These are phyloP conservation scores for Yueomyces sp. DNA, from an alignment of 805 yeast species.

Conservation along the genomic window DNA sequence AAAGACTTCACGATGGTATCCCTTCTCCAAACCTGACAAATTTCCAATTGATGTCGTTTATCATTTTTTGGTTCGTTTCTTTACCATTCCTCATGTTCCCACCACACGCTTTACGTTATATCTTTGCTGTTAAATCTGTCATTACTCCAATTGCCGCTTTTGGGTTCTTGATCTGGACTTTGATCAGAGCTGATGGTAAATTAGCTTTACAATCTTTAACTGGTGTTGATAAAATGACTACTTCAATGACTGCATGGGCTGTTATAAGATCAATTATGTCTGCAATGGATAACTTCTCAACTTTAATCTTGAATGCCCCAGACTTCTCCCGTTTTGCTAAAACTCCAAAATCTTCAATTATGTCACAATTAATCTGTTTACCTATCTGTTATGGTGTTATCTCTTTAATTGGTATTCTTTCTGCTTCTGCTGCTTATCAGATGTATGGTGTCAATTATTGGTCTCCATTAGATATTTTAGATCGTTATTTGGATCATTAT, in stretches of 20 bases:
- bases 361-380: conserved; percentile 50
- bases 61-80: conserved; percentile 68
- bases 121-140: conserved; percentile 71
- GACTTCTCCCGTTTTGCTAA: conserved; percentile 79
- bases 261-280: conserved; percentile 69
- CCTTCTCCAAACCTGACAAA: conserved; percentile 48
- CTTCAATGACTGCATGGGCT: conserved; percentile 68
- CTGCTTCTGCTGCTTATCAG: conserved; percentile 62
- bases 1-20: conserved; percentile 51
- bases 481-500: conserved; percentile 40
- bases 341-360: conserved; percentile 35
- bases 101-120: conserved; percentile 71
- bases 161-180: conserved; percentile 74
- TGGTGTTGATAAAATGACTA: conserved; percentile 13
- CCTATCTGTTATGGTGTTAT: conserved; percentile 72
- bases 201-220: conserved; percentile 18
- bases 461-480: conserved; percentile 73
- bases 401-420: conserved; percentile 72
- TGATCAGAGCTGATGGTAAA: conserved; percentile 63
- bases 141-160: conserved; percentile 76
- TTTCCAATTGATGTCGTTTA: conserved; percentile 60
- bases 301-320: conserved; percentile 79
- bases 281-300: conserved; percentile 74
- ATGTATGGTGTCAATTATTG: conserved; percentile 61
- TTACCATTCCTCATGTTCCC: conserved; percentile 74